These are phyloP conservation scores for Suillus weaverae DNA, from an alignment of 768 basidiomycete species.

Conservation along the genomic window DNA sequence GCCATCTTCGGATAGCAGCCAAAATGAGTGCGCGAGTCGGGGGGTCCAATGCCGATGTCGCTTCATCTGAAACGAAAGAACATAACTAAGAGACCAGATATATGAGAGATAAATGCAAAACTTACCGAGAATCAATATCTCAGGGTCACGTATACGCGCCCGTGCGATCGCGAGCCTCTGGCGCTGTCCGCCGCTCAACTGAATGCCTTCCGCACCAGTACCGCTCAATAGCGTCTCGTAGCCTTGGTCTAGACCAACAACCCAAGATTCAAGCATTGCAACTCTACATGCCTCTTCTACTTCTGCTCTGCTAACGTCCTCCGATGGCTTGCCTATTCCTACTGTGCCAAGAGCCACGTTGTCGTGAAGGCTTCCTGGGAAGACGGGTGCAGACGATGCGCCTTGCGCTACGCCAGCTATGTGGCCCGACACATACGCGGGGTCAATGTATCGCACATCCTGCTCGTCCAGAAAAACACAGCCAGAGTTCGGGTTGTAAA, in stretches of 20 bases:
- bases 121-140: slow-evolving; percentile 87
- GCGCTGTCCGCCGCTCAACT: slow-evolving; percentile 87
- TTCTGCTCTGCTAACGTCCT: slow-evolving; percentile 60
- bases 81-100: slow-evolving; percentile 5
- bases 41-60: slow-evolving; percentile 82
- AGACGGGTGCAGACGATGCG: slow-evolving; percentile 57
- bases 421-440: slow-evolving; percentile 62
- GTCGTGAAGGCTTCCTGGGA: slow-evolving; percentile 78
- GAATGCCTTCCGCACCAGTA: slow-evolving; percentile 63
- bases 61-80: slow-evolving; percentile 56
- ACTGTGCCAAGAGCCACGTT: slow-evolving; percentile 82
- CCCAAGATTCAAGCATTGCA: slow-evolving; percentile 86
- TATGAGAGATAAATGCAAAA: slow-evolving; percentile 15
- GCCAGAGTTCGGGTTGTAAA: slow-evolving; percentile 71
- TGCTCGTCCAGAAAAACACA: slow-evolving; percentile 80
- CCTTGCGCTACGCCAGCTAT: slow-evolving; percentile 81
- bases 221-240: slow-evolving; percentile 73
- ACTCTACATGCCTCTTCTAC: slow-evolving; percentile 82
- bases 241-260: slow-evolving; percentile 78
- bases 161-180: slow-evolving; percentile 90
- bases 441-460: slow-evolving; percentile 72
- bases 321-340: slow-evolving; percentile 41
- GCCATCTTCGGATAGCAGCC: slow-evolving; percentile 66
- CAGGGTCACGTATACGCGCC: slow-evolving; percentile 81
- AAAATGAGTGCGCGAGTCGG: slow-evolving; percentile 86